Evolutionary conservation across 495 filamentous ascomycete species (phyloP), one percentile per base, ranked within the genome.

Genomic region (Hyaloscypha bicolor): DNA sequence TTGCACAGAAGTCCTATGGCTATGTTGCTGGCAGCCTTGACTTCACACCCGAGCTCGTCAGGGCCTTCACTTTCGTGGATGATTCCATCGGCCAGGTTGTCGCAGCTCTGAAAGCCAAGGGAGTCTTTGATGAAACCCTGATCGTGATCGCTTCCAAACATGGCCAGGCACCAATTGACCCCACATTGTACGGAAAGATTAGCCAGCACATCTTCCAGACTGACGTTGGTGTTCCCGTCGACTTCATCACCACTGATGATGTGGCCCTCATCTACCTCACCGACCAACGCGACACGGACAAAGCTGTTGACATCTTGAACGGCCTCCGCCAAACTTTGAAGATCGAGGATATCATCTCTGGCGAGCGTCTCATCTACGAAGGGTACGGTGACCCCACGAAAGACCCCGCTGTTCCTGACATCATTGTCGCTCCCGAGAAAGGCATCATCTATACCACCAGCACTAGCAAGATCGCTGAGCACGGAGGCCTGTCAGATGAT

Each of bases 111-210:
- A 75, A 78, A 63, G 66, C 72, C 12, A 78, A 78, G 68, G 59
- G 65, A 5, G 59, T 78, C 52, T 71, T 69, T 63, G 62, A 75
- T 19, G 68, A 75, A n/a, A 78, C 77, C 5, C 63, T 79, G 22
- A 77, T 79, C 62, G 68, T 77, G 35, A 62, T 79, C 33, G 77
- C 77, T 4, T 73, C 70, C 59, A 79, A 79, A 69, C 77, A 79
- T 62, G 77, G 77, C 31, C 77, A 79, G 63, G 66, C 77, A 4
- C 72, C 77, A 1, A 79, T 77, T 57, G 65, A 78, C 42, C 77
- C 76, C 35, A 66, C 62, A 19, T 55, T 71, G 22, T 77, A 70
- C 56, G 62, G 62, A 22, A 69, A 74, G 53, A 63, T 79, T 52
- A 45, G 70, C 58, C 77, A 71, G 6, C 57, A 39, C 11, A 53